Evolutionary conservation across 83 land plant genomes (phyloP).

Genomic region (Picea mariana): DNA sequence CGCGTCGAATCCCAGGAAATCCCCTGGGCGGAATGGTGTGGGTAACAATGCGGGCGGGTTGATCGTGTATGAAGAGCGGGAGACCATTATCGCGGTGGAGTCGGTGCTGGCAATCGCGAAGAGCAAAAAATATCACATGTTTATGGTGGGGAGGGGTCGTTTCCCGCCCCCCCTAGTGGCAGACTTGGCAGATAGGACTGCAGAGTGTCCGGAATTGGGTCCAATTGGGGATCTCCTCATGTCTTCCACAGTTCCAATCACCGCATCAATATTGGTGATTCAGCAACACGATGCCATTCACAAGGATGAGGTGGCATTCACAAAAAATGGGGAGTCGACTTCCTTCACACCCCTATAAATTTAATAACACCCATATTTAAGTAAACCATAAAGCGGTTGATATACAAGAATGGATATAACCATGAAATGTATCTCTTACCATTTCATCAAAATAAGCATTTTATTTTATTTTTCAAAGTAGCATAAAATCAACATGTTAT

Average conservation of each 20-base stretch:
- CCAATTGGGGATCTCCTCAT: constrained; percentile 56
- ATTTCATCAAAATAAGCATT: no score
- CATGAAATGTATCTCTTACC: no score
- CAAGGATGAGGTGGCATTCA: constrained; percentile 34
- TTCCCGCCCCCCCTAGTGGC: constrained; percentile 23
- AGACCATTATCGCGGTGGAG: constrained; percentile 27
- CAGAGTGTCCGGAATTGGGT: constrained; percentile 58
- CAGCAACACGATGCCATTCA: constrained; percentile 47
- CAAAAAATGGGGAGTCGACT: constrained; percentile 13
- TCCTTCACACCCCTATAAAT: no score
- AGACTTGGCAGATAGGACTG: constrained; percentile 32
- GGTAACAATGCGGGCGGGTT: constrained; percentile 7
- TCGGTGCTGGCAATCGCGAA: constrained; percentile 41
- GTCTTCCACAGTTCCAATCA: constrained; percentile 20
- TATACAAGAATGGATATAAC: no score
- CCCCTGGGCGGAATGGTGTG: no score
- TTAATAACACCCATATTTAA: no score
- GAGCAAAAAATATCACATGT: constrained; percentile 24
- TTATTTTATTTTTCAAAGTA: no score
- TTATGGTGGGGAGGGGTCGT: constrained; percentile 31
- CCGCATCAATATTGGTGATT: constrained; percentile 48
- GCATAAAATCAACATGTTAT: no score
- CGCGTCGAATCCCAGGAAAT: no score
- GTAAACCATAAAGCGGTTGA: no score
- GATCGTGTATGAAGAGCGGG: constrained; percentile 25